Conservation (phyloP, 495 filamentous ascomycete species). For the Penicillium taxi region DNA sequence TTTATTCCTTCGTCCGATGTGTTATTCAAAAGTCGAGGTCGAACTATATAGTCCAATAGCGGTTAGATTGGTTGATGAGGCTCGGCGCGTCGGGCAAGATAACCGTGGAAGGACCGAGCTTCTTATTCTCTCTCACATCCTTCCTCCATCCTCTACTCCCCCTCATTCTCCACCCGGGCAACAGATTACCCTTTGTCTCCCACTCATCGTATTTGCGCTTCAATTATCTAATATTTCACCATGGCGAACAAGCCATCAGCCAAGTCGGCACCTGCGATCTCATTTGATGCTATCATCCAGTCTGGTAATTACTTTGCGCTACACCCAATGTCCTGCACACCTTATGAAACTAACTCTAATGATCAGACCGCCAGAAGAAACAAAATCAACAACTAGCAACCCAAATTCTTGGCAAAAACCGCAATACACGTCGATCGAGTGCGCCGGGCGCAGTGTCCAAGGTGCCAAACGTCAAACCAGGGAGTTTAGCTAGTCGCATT, state of each 20-base stretch:
- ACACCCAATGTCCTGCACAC: background rate
- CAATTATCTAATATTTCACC: too few species aligned
- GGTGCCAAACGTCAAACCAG: slow-evolving; percentile 36
- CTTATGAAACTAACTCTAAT: slow-evolving; percentile 5
- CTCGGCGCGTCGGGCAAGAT: too few species aligned
- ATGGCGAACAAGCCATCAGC: slow-evolving; percentile 40
- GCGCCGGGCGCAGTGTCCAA: slow-evolving; percentile 43
- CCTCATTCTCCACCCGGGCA: too few species aligned
- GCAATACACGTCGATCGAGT: slow-evolving; percentile 43
- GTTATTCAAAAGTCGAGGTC: too few species aligned
- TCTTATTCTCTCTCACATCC: too few species aligned
- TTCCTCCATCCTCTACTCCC: too few species aligned
- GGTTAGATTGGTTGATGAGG: too few species aligned
- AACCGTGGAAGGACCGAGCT: too few species aligned
- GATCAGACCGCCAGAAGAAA: slow-evolving; percentile 56
- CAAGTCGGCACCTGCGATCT: slow-evolving; percentile 29
- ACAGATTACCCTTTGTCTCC: too few species aligned
- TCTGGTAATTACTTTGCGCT: slow-evolving; percentile 39
- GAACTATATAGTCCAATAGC: too few species aligned
- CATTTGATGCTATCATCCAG: slow-evolving; percentile 61
- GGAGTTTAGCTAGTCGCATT: slow-evolving; percentile 65
- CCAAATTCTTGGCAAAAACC: slow-evolving; percentile 56
- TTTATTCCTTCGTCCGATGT: too few species aligned
- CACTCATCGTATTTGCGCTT: too few species aligned
- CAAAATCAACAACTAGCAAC: slow-evolving; percentile 64